Percentiles rank a stretch among this genome's conserved stretches.
Evolutionary conservation across 352 stramenopile species (phyloP).

Genomic region (Phytophthora sojae): DNA sequence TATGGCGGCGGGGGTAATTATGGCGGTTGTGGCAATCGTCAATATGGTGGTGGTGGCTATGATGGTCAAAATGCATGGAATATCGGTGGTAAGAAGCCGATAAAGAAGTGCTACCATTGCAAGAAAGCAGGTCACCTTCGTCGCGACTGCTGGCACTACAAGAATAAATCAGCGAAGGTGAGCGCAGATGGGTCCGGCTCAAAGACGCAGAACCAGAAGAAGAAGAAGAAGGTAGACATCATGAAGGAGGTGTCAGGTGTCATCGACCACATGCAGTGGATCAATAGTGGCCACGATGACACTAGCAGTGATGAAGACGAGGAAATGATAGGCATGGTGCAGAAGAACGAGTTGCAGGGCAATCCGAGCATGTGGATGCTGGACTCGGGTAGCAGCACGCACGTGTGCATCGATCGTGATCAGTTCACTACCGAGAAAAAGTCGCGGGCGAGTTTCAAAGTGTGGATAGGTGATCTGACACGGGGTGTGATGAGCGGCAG

Average conservation of each 20-base stretch:
- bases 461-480: neutral
- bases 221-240: neutral
- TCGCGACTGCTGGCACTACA: slow-evolving; percentile 5
- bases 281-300: neutral
- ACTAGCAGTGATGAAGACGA: neutral
- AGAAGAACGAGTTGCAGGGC: neutral
- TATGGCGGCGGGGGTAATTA: no score
- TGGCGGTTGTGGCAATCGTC: no score
- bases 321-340: neutral
- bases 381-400: neutral
- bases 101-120: neutral
- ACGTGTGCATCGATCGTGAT: neutral
- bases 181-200: neutral
- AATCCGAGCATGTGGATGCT: neutral
- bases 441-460: neutral
- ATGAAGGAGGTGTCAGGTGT: neutral
- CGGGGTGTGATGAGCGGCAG: neutral
- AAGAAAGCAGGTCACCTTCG: slow-evolving; percentile 1
- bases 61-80: no score
- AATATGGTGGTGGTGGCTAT: no score
- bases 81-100: no score
- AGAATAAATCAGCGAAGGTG: slow-evolving; percentile 5
- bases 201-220: neutral
- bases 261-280: neutral
- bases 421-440: neutral